A percentile compares a stretch with the other conserved stretches of the same genome.
Evolutionary conservation across 148 eudicot genomes (phyloP).

Genomic region (Rhododendron mucronatum): DNA sequence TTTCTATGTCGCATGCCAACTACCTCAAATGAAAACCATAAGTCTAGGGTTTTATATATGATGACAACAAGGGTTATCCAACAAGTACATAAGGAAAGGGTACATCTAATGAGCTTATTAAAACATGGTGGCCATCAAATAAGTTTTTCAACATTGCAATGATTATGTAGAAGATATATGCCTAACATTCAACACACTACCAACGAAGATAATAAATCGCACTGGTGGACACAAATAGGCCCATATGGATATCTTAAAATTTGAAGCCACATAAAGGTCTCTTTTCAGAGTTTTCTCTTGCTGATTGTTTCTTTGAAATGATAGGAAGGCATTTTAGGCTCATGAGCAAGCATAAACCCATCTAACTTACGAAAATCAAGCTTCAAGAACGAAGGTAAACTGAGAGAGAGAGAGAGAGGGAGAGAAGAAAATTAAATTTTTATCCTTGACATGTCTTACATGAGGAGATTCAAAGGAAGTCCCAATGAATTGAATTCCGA

Average conservation of each 20-base stretch:
- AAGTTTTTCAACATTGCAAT: neutral
- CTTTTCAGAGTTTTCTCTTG: neutral
- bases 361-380: neutral
- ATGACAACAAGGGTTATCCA: neutral
- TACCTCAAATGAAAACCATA: neutral
- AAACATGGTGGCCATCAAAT: neutral
- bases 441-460: slow-evolving; percentile 41
- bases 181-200: neutral
- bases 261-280: neutral
- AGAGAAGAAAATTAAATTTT: neutral
- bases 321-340: neutral
- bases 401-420: neutral
- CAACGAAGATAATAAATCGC: neutral
- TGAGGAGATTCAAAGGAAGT: slow-evolving; percentile 62
- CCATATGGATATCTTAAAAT: neutral
- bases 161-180: neutral
- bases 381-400: neutral
- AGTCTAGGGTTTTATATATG: neutral
- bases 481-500: slow-evolving; percentile 49
- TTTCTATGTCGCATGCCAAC: neutral
- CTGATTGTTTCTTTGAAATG: neutral
- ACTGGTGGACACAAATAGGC: neutral
- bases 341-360: neutral
- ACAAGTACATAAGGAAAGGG: neutral
- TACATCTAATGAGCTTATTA: neutral